Percentiles rank a stretch among this genome's conserved stretches.
Conservation (phyloP, 2,329 filamentous ascomycete genomes). For the Penicillium sp. region DNA sequence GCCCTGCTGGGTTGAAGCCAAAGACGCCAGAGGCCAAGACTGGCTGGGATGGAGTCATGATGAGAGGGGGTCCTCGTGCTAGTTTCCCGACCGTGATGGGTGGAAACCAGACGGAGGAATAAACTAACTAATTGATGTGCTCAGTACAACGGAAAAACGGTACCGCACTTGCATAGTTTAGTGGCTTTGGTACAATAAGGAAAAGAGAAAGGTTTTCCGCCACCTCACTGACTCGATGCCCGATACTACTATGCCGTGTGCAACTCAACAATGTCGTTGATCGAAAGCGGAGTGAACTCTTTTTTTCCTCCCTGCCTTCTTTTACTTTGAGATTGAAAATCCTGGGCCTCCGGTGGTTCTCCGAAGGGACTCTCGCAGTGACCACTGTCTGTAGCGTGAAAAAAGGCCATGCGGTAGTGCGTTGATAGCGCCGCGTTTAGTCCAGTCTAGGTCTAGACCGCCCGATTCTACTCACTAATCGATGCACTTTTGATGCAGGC, state of each 20-base stretch:
- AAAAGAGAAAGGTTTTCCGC: neutral
- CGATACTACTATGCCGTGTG: neutral
- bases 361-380: neutral
- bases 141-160: neutral
- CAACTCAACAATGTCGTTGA: neutral
- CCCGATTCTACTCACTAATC: constrained; percentile 8
- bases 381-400: neutral
- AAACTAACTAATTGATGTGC: neutral
- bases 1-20: neutral
- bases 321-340: neutral
- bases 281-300: neutral
- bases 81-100: constrained; percentile 3
- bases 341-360: neutral
- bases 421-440: constrained; percentile 9
- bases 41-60: neutral
- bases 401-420: neutral
- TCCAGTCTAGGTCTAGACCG: constrained; percentile 12
- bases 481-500: neutral
- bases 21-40: neutral
- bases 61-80: neutral
- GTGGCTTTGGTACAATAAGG: constrained; percentile 10
- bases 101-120: neutral
- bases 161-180: constrained; percentile 6
- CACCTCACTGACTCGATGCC: neutral
- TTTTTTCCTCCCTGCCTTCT: neutral